A percentile compares a stretch with the other conserved stretches of the same genome.
Conservation (phyloP, 768 basidiomycete species). For the Suillus bovinus region DNA sequence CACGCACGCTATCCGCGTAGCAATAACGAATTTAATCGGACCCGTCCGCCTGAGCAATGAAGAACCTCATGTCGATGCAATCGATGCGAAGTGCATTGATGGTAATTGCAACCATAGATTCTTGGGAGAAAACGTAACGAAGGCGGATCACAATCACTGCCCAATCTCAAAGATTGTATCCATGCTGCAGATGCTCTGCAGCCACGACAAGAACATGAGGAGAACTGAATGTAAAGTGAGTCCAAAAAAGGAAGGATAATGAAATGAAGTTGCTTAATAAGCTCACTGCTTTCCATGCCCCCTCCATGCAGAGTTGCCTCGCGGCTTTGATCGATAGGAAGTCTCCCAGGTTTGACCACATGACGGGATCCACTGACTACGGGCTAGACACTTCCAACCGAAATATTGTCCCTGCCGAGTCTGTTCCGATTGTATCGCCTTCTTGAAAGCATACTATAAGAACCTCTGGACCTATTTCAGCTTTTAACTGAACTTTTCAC, state of each 20-base stretch:
- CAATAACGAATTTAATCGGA: neutral
- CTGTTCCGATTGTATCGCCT: conserved; percentile 28
- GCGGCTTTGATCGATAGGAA: conserved; percentile 11
- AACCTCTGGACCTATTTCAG: conserved; percentile 6
- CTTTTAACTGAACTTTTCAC: conserved; percentile 8
- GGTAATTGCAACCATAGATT: neutral
- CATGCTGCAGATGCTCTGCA: conserved; percentile 1
- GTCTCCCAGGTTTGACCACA: conserved; percentile 15
- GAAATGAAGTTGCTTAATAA: conserved; percentile 22
- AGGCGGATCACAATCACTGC: neutral
- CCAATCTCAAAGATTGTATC: neutral
- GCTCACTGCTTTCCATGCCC: conserved; percentile 25
- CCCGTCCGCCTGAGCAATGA: neutral
- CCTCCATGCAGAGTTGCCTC: conserved; percentile 13
- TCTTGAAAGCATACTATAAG: conserved; percentile 27
- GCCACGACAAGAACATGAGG: conserved; percentile 6
- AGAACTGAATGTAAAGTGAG: neutral
- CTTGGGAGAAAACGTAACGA: neutral
- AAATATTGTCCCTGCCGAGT: conserved; percentile 17
- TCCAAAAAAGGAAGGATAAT: conserved; percentile 28
- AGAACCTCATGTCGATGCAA: neutral
- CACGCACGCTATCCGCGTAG: neutral
- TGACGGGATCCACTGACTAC: conserved; percentile 17
- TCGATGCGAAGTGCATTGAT: neutral
- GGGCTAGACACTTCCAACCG: conserved; percentile 9